Evolutionary conservation across 768 basidiomycete genomes (phyloP), one percentile per base, ranked within the genome.

Genomic region (Xerocomellus intermedius): DNA sequence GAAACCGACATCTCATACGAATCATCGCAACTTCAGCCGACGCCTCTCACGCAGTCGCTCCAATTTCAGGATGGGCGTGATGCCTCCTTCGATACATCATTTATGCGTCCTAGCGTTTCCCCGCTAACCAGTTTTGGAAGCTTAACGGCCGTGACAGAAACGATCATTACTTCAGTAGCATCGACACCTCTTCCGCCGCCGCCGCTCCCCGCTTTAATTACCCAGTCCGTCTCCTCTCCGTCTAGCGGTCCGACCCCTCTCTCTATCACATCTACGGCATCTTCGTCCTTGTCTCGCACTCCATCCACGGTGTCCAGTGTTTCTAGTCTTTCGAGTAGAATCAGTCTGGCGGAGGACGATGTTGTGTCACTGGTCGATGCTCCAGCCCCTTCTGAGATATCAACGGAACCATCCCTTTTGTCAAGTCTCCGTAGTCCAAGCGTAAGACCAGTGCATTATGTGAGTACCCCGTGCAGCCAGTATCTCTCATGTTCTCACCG

Each of bases 1-100:
- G 84, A 84, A 62, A 86, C 84, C 0, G 83, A 89, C 50, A 65
- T 76, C 10, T 86, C 90, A 0, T 92, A 87, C 57, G 89, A 91
- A 21, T 91, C 91, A 0, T 87, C 88, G 1, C 73, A 87, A n/a
- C 74, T 93, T 22, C 75, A 74, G 6, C 84, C 89, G 1, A 90
- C 91, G 2, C 87, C 86, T 17, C 85, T 86, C 21, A 74, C 82
- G 4, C 77, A 72, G 43, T 76, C 77, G 6, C 58, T 72, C 6
- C 72, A 74, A 0, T 66, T 90, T 42, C 82, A 79, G 1, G 89
- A 92, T 42, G 80, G 77, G 5, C 66, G 62, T 9, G 90, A 91
- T 58, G 72, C 64, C 0, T 90, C 88, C 0, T 86, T 84, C 54
- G 90, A 91, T 54, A 89, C 89, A 0, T 90, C 89, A 0, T 77